Evolutionary conservation across 768 basidiomycete species (phyloP).

Genomic region (Punctularia strigosozonata): DNA sequence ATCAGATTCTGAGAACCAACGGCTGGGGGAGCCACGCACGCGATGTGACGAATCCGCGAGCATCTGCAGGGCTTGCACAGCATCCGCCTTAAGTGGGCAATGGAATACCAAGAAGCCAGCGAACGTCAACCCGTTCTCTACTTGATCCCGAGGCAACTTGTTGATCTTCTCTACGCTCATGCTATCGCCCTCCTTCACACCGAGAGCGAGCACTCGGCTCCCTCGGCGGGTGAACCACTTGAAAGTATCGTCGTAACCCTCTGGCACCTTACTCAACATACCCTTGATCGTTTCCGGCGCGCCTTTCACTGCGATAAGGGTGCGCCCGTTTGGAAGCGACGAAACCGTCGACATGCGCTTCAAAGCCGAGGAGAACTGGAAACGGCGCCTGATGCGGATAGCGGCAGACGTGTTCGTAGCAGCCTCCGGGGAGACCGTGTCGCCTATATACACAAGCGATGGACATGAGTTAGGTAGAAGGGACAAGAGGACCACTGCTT

Average conservation of each 20-base stretch:
- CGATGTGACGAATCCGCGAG: conserved; percentile 92
- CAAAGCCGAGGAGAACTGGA: conserved; percentile 95
- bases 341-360: conserved; percentile 96
- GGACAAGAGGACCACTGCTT: conserved; percentile 5
- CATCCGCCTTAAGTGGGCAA: conserved; percentile 92
- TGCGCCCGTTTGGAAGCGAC: conserved; percentile 45
- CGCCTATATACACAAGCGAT: conserved; percentile 29
- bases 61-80: conserved; percentile 85
- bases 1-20: conserved; percentile 3
- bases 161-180: conserved; percentile 75
- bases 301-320: conserved; percentile 78
- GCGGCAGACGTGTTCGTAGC: conserved; percentile 33
- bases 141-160: conserved; percentile 68
- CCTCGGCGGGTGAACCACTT: conserved; percentile 91
- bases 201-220: conserved; percentile 87
- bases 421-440: conserved; percentile 60
- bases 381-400: conserved; percentile 75
- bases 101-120: conserved; percentile 99
- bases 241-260: conserved; percentile 85
- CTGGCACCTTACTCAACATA: conserved; percentile 70
- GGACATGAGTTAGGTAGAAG: neutral
- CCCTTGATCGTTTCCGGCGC: conserved; percentile 92
- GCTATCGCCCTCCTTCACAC: conserved; percentile 69
- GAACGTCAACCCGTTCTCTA: conserved; percentile 71
- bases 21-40: conserved; percentile 34